Percentiles rank a stretch among this genome's conserved stretches.
Evolutionary conservation across 371 early-diverging fungal species (phyloP).

Genomic region (Blakeslea trispora): DNA sequence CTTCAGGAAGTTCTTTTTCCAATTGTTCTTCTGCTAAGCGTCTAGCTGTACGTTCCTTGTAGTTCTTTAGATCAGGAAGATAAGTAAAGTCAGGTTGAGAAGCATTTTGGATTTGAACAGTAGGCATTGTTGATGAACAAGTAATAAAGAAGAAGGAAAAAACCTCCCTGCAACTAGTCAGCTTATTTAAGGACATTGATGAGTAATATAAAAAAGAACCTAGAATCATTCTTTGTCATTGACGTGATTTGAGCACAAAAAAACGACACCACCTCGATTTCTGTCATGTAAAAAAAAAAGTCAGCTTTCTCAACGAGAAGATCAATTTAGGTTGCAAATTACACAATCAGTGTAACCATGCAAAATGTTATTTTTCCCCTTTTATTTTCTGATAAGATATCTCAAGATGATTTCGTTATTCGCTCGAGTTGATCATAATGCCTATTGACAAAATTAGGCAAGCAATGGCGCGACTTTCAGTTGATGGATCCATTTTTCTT

Average conservation of each 20-base stretch:
- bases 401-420: background rate
- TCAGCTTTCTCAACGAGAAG: background rate
- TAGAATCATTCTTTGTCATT: background rate
- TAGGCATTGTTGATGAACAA: constrained; percentile 32
- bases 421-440: background rate
- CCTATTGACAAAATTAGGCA: no score
- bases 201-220: background rate
- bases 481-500: no score
- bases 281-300: no score
- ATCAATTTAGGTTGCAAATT: background rate
- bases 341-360: background rate
- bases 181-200: background rate
- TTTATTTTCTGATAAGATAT: background rate
- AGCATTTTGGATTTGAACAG: constrained; percentile 29
- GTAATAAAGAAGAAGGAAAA: no score
- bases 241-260: background rate
- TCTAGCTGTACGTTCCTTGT: constrained; percentile 27
- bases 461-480: background rate
- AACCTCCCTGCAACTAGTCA: no score
- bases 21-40: constrained; percentile 28
- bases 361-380: background rate
- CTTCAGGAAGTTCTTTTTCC: constrained; percentile 26
- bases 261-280: background rate
- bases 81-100: constrained; percentile 37
- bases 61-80: constrained; percentile 28